Conservation (phyloP, 768 basidiomycete species). For the Leucocoprinus birnbaumii region DNA sequence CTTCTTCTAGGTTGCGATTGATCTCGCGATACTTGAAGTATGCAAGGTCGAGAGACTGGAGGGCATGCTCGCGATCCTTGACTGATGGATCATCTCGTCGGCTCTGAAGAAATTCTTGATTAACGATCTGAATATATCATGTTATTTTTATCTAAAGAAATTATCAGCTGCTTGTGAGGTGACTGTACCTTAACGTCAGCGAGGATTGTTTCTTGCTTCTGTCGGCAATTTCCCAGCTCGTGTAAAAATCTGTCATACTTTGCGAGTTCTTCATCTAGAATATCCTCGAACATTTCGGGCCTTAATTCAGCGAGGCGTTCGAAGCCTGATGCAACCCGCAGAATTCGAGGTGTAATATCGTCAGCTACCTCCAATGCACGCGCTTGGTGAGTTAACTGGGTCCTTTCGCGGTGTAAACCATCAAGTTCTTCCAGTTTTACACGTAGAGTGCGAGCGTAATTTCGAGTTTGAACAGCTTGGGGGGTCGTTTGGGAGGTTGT, state of each 20-base stretch:
- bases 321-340: conserved; percentile 63
- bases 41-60: conserved; percentile 82
- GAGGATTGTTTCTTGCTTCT: conserved; percentile 64
- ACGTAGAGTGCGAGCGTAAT: conserved; percentile 68
- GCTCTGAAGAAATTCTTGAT: conserved; percentile 71
- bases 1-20: conserved; percentile 81
- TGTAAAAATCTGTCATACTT: conserved; percentile 81
- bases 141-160: background rate
- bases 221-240: conserved; percentile 48
- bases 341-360: conserved; percentile 68
- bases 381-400: conserved; percentile 62
- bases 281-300: conserved; percentile 85
- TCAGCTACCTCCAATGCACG: conserved; percentile 61
- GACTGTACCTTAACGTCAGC: conserved; percentile 61
- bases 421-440: conserved; percentile 79
- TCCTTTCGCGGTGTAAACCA: conserved; percentile 58
- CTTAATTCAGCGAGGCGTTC: conserved; percentile 68
- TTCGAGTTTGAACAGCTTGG: conserved; percentile 48
- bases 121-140: conserved; percentile 42
- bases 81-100: conserved; percentile 75
- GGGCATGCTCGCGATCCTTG: conserved; percentile 75
- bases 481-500: conserved; percentile 28
- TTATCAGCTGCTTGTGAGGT: background rate
- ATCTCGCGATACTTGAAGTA: conserved; percentile 90
- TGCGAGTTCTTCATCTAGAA: conserved; percentile 71